Conservation (phyloP, 148 eudicot genomes). For the Gaultheria prostrata region DNA sequence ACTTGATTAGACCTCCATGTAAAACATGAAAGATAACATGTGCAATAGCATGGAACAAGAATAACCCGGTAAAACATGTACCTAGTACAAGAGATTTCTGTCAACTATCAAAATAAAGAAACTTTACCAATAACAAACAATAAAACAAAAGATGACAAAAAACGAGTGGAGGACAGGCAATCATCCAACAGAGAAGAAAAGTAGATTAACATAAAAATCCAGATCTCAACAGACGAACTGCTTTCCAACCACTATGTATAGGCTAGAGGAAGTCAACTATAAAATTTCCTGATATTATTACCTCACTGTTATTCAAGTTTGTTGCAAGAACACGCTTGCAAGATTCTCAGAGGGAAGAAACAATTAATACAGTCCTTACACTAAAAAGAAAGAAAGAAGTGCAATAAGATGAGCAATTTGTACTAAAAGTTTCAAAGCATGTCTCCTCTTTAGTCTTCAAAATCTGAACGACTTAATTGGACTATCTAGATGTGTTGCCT, state of each 20-base stretch:
- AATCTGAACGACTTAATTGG: background rate
- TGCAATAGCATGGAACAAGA: background rate
- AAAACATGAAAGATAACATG: background rate
- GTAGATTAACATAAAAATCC: background rate
- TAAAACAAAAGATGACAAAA: background rate
- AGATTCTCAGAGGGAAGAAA: slow-evolving; percentile 1
- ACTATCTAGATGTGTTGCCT: background rate
- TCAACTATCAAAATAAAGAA: background rate
- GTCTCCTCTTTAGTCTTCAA: background rate
- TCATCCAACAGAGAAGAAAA: background rate
- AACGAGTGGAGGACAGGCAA: background rate
- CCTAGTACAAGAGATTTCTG: background rate
- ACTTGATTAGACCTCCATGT: background rate
- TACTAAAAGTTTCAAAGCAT: background rate
- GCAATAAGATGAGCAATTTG: background rate
- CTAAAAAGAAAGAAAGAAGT: background rate
- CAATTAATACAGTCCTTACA: background rate
- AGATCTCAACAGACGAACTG: too few species aligned
- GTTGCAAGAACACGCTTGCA: background rate
- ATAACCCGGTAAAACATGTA: background rate
- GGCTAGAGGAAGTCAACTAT: background rate
- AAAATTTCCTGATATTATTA: background rate
- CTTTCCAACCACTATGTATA: too few species aligned
- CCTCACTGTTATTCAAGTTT: background rate
- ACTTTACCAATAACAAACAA: background rate